A percentile compares a stretch with the other conserved stretches of the same genome.
Conservation (phyloP, 768 basidiomycete genomes). For the Fomitopsis pulvina region DNA sequence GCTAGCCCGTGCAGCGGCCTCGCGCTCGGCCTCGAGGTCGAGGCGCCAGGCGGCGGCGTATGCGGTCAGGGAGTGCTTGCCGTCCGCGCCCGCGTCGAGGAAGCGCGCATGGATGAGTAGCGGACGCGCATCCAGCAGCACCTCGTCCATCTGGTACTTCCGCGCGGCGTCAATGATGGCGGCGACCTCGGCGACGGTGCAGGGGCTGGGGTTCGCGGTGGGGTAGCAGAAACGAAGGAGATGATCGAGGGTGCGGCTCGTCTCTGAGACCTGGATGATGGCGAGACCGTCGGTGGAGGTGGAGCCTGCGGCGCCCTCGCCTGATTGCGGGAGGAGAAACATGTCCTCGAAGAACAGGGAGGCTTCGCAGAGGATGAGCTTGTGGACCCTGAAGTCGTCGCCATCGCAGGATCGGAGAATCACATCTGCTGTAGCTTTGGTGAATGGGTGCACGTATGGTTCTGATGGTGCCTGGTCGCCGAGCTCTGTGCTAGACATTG, state of each 20-base stretch:
- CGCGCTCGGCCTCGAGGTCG: too few relatives aligned
- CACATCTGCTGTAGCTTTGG: conserved; percentile 7
- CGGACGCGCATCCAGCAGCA: neutral
- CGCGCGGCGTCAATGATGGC: conserved; percentile 14
- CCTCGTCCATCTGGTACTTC: conserved; percentile 18
- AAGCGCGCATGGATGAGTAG: conserved; percentile 9
- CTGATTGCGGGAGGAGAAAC: conserved; percentile 5
- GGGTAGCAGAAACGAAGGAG: conserved; percentile 27
- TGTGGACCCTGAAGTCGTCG: conserved; percentile 12
- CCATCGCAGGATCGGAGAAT: conserved; percentile 13
- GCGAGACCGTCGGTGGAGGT: neutral
- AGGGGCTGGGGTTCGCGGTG: conserved; percentile 16
- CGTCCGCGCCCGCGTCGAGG: too few relatives aligned
- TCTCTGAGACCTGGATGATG: conserved; percentile 1
- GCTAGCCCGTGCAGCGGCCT: too few relatives aligned
- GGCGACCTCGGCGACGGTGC: neutral
- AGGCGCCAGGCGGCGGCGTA: too few relatives aligned
- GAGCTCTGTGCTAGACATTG: too few relatives aligned
- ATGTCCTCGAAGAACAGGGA: conserved; percentile 12
- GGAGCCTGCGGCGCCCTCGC: too few relatives aligned
- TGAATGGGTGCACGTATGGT: too few relatives aligned
- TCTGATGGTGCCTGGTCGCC: too few relatives aligned
- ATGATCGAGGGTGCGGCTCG: conserved; percentile 5
- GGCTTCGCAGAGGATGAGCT: conserved; percentile 9
- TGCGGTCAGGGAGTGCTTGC: too few relatives aligned